A percentile compares a stretch with the other conserved stretches of the same genome.
Conservation (phyloP, 106 monocot genomes). For the Xerophyta viscosa region DNA sequence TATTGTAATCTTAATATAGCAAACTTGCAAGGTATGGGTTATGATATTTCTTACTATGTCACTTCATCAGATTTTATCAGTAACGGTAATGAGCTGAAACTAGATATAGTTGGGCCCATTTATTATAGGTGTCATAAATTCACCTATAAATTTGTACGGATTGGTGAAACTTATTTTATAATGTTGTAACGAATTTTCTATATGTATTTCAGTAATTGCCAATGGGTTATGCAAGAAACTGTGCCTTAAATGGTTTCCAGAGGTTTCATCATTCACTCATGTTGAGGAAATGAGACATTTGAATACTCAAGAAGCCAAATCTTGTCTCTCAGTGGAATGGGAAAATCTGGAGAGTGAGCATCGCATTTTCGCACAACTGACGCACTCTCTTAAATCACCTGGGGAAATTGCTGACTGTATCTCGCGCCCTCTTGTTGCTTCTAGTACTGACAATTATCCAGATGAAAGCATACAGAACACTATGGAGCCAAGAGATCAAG, state of each 20-base stretch:
- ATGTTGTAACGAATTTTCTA: too few relatives aligned
- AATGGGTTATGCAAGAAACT: constrained; percentile 1
- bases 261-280: constrained; percentile 38
- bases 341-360: constrained; percentile 39
- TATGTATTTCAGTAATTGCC: constrained; percentile 1
- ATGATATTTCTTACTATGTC: too few relatives aligned
- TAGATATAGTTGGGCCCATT: too few relatives aligned
- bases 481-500: constrained; percentile 32
- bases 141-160: too few relatives aligned
- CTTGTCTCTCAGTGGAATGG: constrained; percentile 39
- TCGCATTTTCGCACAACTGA: constrained; percentile 41
- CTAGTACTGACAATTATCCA: constrained; percentile 88
- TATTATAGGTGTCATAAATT: too few relatives aligned
- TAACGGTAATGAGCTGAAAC: too few relatives aligned
- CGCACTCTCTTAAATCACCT: constrained; percentile 21
- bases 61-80: too few relatives aligned
- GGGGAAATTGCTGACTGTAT: constrained; percentile 24
- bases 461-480: constrained; percentile 76
- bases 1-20: too few relatives aligned
- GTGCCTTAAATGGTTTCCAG: constrained; percentile 2
- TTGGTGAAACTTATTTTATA: too few relatives aligned
- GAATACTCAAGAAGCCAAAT: constrained; percentile 16
- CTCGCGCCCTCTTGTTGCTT: constrained; percentile 42
- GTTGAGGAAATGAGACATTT: constrained; percentile 20
- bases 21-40: too few relatives aligned